Evolutionary conservation across 371 early-diverging fungal species (phyloP), one percentile per base, ranked within the genome.

Genomic region (Mucor ambiguus): DNA sequence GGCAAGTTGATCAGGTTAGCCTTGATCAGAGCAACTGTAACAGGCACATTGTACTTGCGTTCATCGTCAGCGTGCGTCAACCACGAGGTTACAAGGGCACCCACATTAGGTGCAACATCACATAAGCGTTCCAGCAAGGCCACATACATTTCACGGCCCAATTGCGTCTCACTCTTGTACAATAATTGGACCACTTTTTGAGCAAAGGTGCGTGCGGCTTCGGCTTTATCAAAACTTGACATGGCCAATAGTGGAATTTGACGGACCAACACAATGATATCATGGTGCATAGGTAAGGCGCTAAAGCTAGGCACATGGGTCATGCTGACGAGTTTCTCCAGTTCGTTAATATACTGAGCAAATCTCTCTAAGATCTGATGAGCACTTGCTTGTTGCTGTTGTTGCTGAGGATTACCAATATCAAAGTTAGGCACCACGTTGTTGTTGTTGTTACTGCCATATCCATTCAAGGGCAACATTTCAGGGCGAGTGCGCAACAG

Each of bases 21-120:
- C 66, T 89, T 88, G 64, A 97, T 86, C 62, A 98, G 75, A 3
- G 93, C 87, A n/a, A 90, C 81, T 0, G 94, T 91, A 2, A 93
- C 93, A 10, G 90, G 87, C 2, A 96, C 93, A 67, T 93, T 90
- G 71, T 88, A 92, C 72, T 96, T 95, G 71, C 95, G 92, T 69
- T 96, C 97, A 69, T 98, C 97, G 46, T 96, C 95, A 3, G 93
- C 87, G 77, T 93, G 96, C n/a, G 95, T 85, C 16, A 99, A 76
- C 98, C 98, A 98, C 26, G 87, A 83, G 3, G 85, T 90, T 41
- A 98, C 92, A 75, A 97, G 94, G 49, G 89, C 88, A 26, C 86
- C 88, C 0, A 93, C 92, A 30, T 87, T 85, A 61, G 84, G 84
- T 0, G 95, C 93, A 29, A 87, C 71, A 58, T 94, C 92, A 68